These are phyloP conservation scores for Botrytis fragariae DNA, from an alignment of 2,329 filamentous ascomycete species.

Conservation along the genomic window DNA sequence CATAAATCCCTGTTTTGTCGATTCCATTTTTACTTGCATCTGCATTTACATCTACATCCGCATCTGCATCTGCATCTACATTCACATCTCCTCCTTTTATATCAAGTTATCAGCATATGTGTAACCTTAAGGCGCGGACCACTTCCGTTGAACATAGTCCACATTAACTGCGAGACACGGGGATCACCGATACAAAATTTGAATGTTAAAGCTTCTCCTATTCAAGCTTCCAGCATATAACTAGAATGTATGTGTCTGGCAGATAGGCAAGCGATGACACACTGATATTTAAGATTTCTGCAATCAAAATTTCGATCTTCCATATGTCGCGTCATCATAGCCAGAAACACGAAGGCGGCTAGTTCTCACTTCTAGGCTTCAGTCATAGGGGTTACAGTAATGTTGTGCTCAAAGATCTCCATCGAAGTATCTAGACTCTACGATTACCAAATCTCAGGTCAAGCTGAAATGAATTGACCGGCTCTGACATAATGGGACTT, in stretches of 20 bases:
- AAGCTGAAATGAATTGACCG: neutral
- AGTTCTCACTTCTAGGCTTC: neutral
- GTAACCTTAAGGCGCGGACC: neutral
- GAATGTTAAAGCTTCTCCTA: neutral
- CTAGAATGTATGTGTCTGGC: neutral
- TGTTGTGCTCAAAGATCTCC: neutral
- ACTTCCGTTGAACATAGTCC: neutral
- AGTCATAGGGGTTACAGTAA: neutral
- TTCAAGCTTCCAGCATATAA: neutral
- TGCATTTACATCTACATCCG: neutral
- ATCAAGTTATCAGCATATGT: neutral
- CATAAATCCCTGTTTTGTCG: neutral
- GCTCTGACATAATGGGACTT: neutral
- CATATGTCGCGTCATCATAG: neutral
- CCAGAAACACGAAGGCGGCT: neutral
- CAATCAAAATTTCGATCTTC: constrained; percentile 1
- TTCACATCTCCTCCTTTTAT: neutral
- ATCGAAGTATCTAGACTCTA: neutral
- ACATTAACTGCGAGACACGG: neutral
- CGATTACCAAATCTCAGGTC: neutral
- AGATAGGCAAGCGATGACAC: constrained; percentile 3
- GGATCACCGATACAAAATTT: neutral
- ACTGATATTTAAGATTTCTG: neutral
- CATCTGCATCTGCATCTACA: neutral
- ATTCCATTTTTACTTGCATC: neutral